A percentile compares a stretch with the other conserved stretches of the same genome.
These are phyloP conservation scores for Thalassiosira mediterranea DNA, from an alignment of 352 stramenopile genomes.

Conservation along the genomic window DNA sequence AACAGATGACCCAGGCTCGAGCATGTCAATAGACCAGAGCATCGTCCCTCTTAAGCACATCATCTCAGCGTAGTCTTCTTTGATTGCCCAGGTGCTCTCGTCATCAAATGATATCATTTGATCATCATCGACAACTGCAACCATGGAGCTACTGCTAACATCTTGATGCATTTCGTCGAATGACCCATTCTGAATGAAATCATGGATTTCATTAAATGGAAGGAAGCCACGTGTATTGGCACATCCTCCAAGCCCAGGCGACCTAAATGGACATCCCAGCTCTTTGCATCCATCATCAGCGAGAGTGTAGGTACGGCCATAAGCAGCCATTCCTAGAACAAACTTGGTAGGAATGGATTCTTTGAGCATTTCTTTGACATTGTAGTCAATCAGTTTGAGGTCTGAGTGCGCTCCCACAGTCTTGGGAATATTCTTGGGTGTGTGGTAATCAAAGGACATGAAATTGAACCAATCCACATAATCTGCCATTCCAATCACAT, in stretches of 20 bases:
- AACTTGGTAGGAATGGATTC: conserved; percentile 50
- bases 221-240: conserved; percentile 51
- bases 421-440: conserved; percentile 52
- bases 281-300: conserved; percentile 56
- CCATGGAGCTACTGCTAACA: conserved; percentile 59
- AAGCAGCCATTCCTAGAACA: conserved; percentile 64
- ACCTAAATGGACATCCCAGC: conserved; percentile 56
- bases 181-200: conserved; percentile 49
- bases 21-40: conserved; percentile 65
- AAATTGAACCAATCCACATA: conserved; percentile 70
- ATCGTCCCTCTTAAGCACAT: conserved; percentile 65
- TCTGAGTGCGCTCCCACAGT: conserved; percentile 58
- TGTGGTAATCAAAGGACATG: conserved; percentile 67
- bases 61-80: conserved; percentile 63
- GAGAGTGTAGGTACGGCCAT: conserved; percentile 56
- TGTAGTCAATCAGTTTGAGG: conserved; percentile 56
- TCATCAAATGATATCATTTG: conserved; percentile 69
- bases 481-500: conserved; percentile 49
- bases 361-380: conserved; percentile 41
- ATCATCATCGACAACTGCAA: conserved; percentile 50
- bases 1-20: conserved; percentile 17
- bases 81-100: conserved; percentile 58
- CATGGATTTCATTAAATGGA: conserved; percentile 56
- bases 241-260: conserved; percentile 66
- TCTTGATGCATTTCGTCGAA: conserved; percentile 56